Conservation (phyloP, 108 stramenopile genomes). For the Conticribra weissflogii region DNA sequence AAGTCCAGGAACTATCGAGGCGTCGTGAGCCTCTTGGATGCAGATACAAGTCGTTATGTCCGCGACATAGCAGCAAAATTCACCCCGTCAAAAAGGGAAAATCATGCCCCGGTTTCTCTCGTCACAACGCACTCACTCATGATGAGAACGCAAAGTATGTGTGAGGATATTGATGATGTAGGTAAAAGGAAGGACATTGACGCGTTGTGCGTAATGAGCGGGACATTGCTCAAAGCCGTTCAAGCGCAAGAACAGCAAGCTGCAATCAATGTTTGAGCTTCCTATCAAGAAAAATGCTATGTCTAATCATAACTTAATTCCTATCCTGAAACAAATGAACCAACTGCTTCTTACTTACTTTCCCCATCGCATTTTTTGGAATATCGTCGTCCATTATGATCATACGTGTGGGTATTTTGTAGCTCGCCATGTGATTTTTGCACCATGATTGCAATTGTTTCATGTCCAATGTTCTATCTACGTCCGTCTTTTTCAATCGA, state of each 20-base stretch:
- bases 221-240: slow-evolving; percentile 63
- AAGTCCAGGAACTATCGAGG: slow-evolving; percentile 51
- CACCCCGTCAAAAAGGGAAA: slow-evolving; percentile 24
- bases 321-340: slow-evolving; percentile 28
- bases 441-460: slow-evolving; percentile 51
- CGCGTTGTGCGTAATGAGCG: slow-evolving; percentile 66
- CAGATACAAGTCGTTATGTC: slow-evolving; percentile 76
- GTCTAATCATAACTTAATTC: not conserved
- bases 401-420: slow-evolving; percentile 53
- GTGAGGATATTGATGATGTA: slow-evolving; percentile 39
- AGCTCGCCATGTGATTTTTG: slow-evolving; percentile 32
- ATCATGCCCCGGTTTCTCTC: slow-evolving; percentile 45
- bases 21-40: slow-evolving; percentile 73
- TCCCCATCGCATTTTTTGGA: slow-evolving; percentile 79
- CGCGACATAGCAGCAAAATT: slow-evolving; percentile 60
- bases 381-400: slow-evolving; percentile 51
- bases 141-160: slow-evolving; percentile 64
- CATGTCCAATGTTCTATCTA: slow-evolving; percentile 9
- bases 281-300: slow-evolving; percentile 5
- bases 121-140: slow-evolving; percentile 67
- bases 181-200: slow-evolving; percentile 57
- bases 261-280: slow-evolving; percentile 25
- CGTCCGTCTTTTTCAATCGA: not conserved
- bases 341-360: slow-evolving; percentile 71
- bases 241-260: slow-evolving; percentile 30